phyloP scores from a whole-genome alignment of 1,284 basidiomycete genomes.

The Papiliotrema terrestris region DNA sequence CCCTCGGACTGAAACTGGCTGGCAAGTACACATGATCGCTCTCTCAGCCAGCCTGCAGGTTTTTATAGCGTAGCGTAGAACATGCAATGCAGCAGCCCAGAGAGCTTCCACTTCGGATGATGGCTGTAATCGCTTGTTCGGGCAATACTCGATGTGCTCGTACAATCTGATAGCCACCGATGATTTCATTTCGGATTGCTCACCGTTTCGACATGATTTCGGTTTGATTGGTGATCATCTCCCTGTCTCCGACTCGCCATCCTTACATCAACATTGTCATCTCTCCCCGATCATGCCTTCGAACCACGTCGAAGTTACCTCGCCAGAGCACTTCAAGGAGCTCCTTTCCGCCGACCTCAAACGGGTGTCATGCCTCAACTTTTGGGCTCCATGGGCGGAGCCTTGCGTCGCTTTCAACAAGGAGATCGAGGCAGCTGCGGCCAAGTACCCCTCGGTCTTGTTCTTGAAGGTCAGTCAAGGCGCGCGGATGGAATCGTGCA shows the following conservation, averaged over 20 bases:
- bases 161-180: background rate
- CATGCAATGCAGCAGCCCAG: too few relatives aligned
- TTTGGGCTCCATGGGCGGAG: slow-evolving; percentile 89
- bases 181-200: too few relatives aligned
- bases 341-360: slow-evolving; percentile 71
- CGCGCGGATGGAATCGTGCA: background rate
- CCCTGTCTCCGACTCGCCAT: background rate
- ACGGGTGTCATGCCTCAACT: slow-evolving; percentile 79
- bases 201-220: too few relatives aligned
- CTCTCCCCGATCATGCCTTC: slow-evolving; percentile 19
- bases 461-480: slow-evolving; percentile 65
- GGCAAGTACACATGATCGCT: slow-evolving; percentile 3
- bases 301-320: slow-evolving; percentile 55
- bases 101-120: too few relatives aligned
- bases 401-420: slow-evolving; percentile 85
- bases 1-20: slow-evolving; percentile 64
- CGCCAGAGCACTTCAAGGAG: slow-evolving; percentile 67
- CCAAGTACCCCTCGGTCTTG: slow-evolving; percentile 65
- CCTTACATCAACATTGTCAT: background rate
- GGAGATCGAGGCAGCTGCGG: slow-evolving; percentile 65
- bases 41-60: background rate
- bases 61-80: too few relatives aligned
- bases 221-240: background rate
- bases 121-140: too few relatives aligned
- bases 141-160: too few relatives aligned